A percentile compares a stretch with the other conserved stretches of the same genome.
Evolutionary conservation across 805 yeast genomes (phyloP).

Genomic region (Grigorovia yakushimaensis): DNA sequence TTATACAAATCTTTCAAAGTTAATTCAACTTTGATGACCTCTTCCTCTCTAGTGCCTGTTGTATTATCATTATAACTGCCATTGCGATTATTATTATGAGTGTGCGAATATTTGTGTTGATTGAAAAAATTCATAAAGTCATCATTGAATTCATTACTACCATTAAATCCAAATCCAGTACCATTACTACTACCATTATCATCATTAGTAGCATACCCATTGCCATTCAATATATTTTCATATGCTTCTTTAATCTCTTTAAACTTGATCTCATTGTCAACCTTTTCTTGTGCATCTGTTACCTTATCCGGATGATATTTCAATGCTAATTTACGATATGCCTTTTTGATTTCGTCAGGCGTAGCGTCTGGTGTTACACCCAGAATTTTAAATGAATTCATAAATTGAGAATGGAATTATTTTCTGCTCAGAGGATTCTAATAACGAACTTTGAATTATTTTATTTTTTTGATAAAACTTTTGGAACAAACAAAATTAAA

Average conservation of each 20-base stretch:
- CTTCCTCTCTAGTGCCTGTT: background rate
- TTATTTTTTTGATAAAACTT: too few species aligned
- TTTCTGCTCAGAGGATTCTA: too few species aligned
- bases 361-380: conserved; percentile 63
- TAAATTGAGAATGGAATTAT: background rate
- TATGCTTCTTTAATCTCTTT: conserved; percentile 83
- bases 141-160: conserved; percentile 39
- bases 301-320: conserved; percentile 86
- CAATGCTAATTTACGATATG: conserved; percentile 78
- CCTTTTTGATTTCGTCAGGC: conserved; percentile 64
- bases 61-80: background rate
- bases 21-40: conserved; percentile 44
- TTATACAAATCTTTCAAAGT: conserved; percentile 65
- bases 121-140: conserved; percentile 69
- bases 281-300: conserved; percentile 49
- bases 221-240: conserved; percentile 68
- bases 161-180: background rate
- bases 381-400: conserved; percentile 46
- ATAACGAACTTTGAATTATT: too few species aligned
- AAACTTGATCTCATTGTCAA: conserved; percentile 64
- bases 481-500: too few species aligned
- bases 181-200: background rate
- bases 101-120: conserved; percentile 2
- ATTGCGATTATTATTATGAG: background rate
- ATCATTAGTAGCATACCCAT: conserved; percentile 32